Base-by-base conservation (phyloP, 371 early-diverging fungal species). In the Mucor plumbeus region DNA sequence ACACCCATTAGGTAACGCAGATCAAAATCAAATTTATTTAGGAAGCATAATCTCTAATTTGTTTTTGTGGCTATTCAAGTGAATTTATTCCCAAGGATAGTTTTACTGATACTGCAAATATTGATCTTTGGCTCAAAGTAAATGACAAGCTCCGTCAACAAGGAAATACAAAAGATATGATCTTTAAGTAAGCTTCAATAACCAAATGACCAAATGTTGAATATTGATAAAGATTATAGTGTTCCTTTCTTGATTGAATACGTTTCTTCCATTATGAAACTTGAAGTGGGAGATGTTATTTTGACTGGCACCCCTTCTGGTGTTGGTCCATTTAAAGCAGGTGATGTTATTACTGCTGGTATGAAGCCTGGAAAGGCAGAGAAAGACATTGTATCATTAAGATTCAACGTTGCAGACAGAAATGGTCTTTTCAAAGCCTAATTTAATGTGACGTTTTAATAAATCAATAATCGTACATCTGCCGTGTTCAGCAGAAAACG, bases 91-190 rank as follows among this genome's bases (percentile, higher is more conserved):
- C 90, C n/a, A 92, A 90, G 65, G 81, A 76, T 11, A 67, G 75
- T 21, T 88, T 97, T 34, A 65, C 79, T 17, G 91, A 97, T 69
- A 87, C 94, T 14, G 71, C 84, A 67, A 87, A 93, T 63, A 87
- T 95, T 11, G 83, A 90, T 48, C 78, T 98, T 55, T 91, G 90
- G 90, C 85, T 95, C 17, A 90, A 93, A 77, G 94, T 93, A 21
- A 90, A 94, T 60, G 94, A 87, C n/a, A 75, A 84, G 67, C 77
- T 88, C 54, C 87, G 83, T 58, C 96, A 97, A 78, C 74, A 94
- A 64, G 97, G 97, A 8, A 83, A 83, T 62, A 97, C 98, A 0
- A 82, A 82, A 40, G 95, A 97, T 62, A 97, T 97, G 96, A 90
- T 97, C 19, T 97, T 98, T 76, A 82, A 82, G 92, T 91, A 78